A percentile compares a stretch with the other conserved stretches of the same genome.
These are phyloP conservation scores for Manihot esculenta DNA, from an alignment of 441 rosid genomes.

Conservation along the genomic window DNA sequence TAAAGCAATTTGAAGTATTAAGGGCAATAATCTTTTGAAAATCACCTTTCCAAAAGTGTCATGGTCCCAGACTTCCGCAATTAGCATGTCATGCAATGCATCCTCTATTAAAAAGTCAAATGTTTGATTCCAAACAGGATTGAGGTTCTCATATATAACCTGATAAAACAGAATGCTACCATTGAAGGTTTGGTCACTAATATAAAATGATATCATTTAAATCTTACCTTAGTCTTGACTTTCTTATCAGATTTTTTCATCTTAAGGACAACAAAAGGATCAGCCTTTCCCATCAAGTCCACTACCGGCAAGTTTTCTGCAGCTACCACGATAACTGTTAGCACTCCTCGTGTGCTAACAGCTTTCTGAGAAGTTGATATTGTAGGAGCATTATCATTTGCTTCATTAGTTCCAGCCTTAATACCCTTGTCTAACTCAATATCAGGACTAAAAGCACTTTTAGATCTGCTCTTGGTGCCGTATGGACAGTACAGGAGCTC, in stretches of 20 bases:
- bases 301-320: slow-evolving; percentile 78
- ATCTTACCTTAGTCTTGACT: slow-evolving; percentile 70
- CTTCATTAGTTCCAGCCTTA: slow-evolving; percentile 30
- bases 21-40: neutral
- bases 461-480: slow-evolving; percentile 25
- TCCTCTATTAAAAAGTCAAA: slow-evolving; percentile 97
- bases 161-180: slow-evolving; percentile 66
- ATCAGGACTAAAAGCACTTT: slow-evolving; percentile 22
- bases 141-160: slow-evolving; percentile 87
- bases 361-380: slow-evolving; percentile 41
- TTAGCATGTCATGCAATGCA: slow-evolving; percentile 92
- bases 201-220: neutral
- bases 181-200: no score
- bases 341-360: slow-evolving; percentile 90
- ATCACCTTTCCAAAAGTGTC: slow-evolving; percentile 93
- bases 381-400: slow-evolving; percentile 31
- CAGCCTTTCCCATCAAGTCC: slow-evolving; percentile 88
- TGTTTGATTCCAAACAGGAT: slow-evolving; percentile 97
- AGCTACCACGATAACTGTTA: slow-evolving; percentile 71
- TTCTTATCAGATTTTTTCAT: slow-evolving; percentile 76
- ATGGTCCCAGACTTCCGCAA: slow-evolving; percentile 90
- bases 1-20: neutral
- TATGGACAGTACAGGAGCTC: slow-evolving; percentile 37
- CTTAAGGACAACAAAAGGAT: slow-evolving; percentile 66
- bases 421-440: slow-evolving; percentile 32